Evolutionary conservation across 305 asterid species (phyloP).

Genomic region (Plantago rigida): DNA sequence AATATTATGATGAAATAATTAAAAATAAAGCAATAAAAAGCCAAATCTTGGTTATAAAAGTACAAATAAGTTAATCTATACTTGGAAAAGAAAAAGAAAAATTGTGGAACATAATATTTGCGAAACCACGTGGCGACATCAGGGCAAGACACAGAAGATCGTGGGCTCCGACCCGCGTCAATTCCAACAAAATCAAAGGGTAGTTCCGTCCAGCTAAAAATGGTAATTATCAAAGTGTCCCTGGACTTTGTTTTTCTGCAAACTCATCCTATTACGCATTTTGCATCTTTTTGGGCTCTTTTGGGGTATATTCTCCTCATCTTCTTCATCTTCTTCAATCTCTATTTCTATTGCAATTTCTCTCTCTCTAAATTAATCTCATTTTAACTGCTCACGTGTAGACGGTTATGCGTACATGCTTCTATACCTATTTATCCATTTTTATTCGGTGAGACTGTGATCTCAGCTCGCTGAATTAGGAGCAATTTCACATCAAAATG

Average conservation of each 20-base stretch:
- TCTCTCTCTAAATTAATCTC: constrained; percentile 18
- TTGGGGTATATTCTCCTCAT: constrained; percentile 45
- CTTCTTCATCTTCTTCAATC: background rate
- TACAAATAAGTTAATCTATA: background rate
- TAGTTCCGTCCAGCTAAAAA: constrained; percentile 27
- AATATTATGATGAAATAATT: background rate
- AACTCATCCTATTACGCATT: constrained; percentile 1
- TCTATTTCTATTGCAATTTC: background rate
- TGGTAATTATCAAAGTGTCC: constrained; percentile 32
- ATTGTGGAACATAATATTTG: background rate
- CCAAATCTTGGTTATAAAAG: no score
- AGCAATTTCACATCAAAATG: constrained; percentile 14
- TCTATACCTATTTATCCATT: constrained; percentile 13
- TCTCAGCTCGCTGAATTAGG: constrained; percentile 23
- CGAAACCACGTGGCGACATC: constrained; percentile 24
- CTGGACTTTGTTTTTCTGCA: constrained; percentile 18
- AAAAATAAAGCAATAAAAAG: no score
- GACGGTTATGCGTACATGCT: background rate
- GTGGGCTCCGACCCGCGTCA: constrained; percentile 35
- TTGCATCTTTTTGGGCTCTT: constrained; percentile 34
- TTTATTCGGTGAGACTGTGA: constrained; percentile 24
- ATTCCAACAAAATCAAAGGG: constrained; percentile 34
- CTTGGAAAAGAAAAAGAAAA: background rate
- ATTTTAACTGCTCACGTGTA: constrained; percentile 25
- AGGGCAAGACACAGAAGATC: constrained; percentile 27